Base-by-base conservation (phyloP, 352 stramenopile genomes). In the Phytophthora nicotianae region DNA sequence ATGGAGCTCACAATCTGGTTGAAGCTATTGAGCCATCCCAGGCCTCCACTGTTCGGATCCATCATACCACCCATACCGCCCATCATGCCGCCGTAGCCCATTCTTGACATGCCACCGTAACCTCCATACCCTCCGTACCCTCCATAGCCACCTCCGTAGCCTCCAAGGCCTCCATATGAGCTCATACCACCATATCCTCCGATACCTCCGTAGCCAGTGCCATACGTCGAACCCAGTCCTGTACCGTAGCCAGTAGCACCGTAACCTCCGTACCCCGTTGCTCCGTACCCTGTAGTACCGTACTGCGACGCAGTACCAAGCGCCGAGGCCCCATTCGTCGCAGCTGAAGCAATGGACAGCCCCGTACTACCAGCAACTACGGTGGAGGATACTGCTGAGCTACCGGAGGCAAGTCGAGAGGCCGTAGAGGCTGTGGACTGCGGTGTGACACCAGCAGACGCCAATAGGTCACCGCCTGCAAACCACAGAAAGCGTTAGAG, bases 1-100 rank as follows among this genome's bases (percentile, higher is more conserved):
- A 91, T 79, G 16, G 79, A 86, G 57, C 80, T 79, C 32, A 89
- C 78, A 19, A 84, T 88, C 50, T 88, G 82, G 42, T 84, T 88
- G 56, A 91, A 86, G 26, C 63, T 91, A 17, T 68, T 69, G 14
- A 91, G 74, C 78, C 82, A 89, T 26, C 79, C 74, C 19, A 91
- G 65, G 9, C 58, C 54, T 45, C 72, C 67, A 14, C 61, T 62
- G 35, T 84, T 86, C 2, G 76, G 76, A 45, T 91, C 81, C 74
- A 84, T 80, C 51, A 83, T 80, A 4, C 69, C 62, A 24, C 55
- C 53, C 49, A 56, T 54, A 33, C 77, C 67, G 24, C 74, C 71
- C 50, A 74, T 54, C 17, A 42, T 72, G 9, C 73, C 62, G 6
- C 71, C 68, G 46, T 83, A 81, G 16, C 63, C 63, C 62, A 71